Base-by-base conservation (phyloP, 441 rosid species). In the Gossypium aridum region DNA sequence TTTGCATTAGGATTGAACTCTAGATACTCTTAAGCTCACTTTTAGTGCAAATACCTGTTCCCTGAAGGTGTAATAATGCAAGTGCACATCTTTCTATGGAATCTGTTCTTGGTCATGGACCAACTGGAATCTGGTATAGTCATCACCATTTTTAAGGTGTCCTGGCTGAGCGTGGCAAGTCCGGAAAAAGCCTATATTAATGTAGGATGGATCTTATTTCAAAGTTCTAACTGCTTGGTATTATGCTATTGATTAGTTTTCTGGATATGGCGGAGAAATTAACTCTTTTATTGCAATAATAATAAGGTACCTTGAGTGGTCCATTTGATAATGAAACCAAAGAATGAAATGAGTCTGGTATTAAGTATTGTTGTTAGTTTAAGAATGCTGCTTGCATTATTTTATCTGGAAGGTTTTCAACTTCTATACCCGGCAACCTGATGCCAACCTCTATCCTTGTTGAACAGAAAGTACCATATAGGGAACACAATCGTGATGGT, bases 401-500 rank as follows among this genome's bases (percentile, higher is more conserved):
- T 75, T 74, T 74, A 55, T 77, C 75, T 57, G 43, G 75, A 66
- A 73, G 75, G 25, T 60, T 23, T 39, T 70, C 31, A 72, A 64
- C 56, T 75, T 78, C 70, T 63, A 63, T 72, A 60, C 78, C 64
- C n/a, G 64, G 76, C 80, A 65, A 59, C 79, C 83, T 81, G 70
- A 81, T 84, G 71, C 71, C 63, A 71, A 81, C 79, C 77, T 80
- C 73, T 80, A 79, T 75, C 73, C 79, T 73, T 79, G 76, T 73
- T 77, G 77, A 81, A 75, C 83, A 80, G 85, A 87, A 76, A 64
- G 69, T 60, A 64, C 64, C 79, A 59, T 60, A 51, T 83, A 84
- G 77, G 75, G 73, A 78, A 77, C 65, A 78, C 22, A 77, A 71
- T 71, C 78, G 13, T 80, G 74, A 71, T 74, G 85, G 77, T 72